Evolutionary conservation across 106 monocot species (phyloP).

Genomic region (Apostasia shenzhenica): DNA sequence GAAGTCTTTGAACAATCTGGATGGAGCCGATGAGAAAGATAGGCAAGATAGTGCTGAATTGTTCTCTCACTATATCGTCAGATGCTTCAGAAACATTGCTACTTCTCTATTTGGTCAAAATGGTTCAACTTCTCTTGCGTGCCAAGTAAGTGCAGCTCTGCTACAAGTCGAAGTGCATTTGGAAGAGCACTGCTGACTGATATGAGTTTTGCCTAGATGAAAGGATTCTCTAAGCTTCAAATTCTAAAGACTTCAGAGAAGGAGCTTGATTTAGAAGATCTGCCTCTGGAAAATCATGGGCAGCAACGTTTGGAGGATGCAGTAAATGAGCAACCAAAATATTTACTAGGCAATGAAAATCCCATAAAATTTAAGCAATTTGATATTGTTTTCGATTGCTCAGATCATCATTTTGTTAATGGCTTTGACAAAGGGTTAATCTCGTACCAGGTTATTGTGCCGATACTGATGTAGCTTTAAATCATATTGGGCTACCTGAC

Average conservation of each 20-base stretch:
- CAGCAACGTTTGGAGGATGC: slow-evolving; percentile 9
- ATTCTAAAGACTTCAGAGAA: slow-evolving; percentile 22
- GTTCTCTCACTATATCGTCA: slow-evolving; percentile 24
- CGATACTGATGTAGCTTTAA: too few species aligned
- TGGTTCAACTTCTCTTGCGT: slow-evolving; percentile 11
- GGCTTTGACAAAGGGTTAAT: slow-evolving; percentile 12
- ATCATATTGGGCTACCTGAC: too few species aligned
- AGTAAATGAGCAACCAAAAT: slow-evolving; percentile 5
- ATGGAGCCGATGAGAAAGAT: slow-evolving; percentile 20
- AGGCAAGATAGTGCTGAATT: slow-evolving; percentile 19
- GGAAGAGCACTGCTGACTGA: background rate
- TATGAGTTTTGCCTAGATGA: slow-evolving; percentile 12
- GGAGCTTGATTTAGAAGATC: slow-evolving; percentile 8
- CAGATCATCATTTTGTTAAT: slow-evolving; percentile 69
- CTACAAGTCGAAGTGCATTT: background rate
- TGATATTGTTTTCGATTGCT: slow-evolving; percentile 58
- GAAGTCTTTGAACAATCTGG: slow-evolving; percentile 15
- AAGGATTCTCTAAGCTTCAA: slow-evolving; percentile 19
- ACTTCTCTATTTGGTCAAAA: slow-evolving; percentile 25
- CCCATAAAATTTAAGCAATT: slow-evolving; percentile 41
- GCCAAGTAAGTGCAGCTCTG: slow-evolving; percentile 8
- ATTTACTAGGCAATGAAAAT: slow-evolving; percentile 11
- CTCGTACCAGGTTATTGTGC: slow-evolving; percentile 22
- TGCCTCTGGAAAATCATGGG: slow-evolving; percentile 5
- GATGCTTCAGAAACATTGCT: slow-evolving; percentile 38